Evolutionary conservation across 768 basidiomycete species (phyloP).

Genomic region (Candolleomyces aberdarensis): DNA sequence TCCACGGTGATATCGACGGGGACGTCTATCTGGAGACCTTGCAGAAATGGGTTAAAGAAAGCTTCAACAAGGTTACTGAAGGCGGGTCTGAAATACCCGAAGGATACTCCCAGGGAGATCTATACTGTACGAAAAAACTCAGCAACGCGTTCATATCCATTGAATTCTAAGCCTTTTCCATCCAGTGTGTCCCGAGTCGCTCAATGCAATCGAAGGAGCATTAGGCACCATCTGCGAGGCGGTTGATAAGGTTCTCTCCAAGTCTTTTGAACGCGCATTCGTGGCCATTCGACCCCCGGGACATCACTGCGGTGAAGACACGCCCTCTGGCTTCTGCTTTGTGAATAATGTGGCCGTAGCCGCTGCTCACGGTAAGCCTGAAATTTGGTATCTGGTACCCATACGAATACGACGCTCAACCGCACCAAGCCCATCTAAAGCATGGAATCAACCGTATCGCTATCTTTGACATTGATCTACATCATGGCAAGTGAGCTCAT

Average conservation of each 20-base stretch:
- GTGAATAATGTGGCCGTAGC: slow-evolving; percentile 91
- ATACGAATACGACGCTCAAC: slow-evolving; percentile 55
- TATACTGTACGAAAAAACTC: slow-evolving; percentile 64
- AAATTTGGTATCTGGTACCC: not conserved
- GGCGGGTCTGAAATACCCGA: slow-evolving; percentile 76
- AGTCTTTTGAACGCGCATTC: slow-evolving; percentile 53
- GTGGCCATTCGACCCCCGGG: slow-evolving; percentile 88
- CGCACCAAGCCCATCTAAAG: slow-evolving; percentile 71
- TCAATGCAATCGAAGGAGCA: slow-evolving; percentile 78
- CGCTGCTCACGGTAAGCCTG: slow-evolving; percentile 77
- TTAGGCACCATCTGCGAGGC: slow-evolving; percentile 86
- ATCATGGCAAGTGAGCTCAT: slow-evolving; percentile 58
- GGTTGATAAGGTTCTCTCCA: slow-evolving; percentile 61
- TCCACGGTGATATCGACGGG: slow-evolving; percentile 68
- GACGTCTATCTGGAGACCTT: slow-evolving; percentile 68
- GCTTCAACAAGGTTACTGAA: slow-evolving; percentile 54
- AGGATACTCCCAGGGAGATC: slow-evolving; percentile 69
- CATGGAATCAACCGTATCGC: slow-evolving; percentile 76
- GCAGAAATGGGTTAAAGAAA: slow-evolving; percentile 55
- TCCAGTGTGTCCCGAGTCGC: slow-evolving; percentile 73
- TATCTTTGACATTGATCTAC: slow-evolving; percentile 91
- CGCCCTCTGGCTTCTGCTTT: slow-evolving; percentile 92
- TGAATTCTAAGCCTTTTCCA: not conserved
- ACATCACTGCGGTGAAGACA: slow-evolving; percentile 91
- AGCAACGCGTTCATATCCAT: not conserved